Conservation (phyloP, 441 rosid genomes). For the Biscutella laevigata region DNA sequence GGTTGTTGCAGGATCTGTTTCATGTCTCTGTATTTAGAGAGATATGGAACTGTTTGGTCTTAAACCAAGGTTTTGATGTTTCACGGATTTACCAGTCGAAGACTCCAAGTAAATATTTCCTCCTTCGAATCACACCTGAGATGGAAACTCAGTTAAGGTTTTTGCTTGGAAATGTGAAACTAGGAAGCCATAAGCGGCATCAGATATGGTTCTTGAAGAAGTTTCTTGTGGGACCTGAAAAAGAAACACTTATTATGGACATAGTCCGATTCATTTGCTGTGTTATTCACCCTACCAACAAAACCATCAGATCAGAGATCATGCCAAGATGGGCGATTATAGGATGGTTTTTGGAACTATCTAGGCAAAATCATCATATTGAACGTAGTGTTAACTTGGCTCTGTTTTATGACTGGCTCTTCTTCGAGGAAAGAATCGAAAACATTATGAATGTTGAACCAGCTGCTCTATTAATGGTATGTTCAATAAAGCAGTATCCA, state of each 20-base stretch:
- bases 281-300: slow-evolving; percentile 60
- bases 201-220: slow-evolving; percentile 70
- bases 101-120: slow-evolving; percentile 59
- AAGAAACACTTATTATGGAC: slow-evolving; percentile 57
- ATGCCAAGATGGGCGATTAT: slow-evolving; percentile 85
- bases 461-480: slow-evolving; percentile 63
- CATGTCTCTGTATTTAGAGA: slow-evolving; percentile 58
- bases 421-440: slow-evolving; percentile 59
- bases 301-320: slow-evolving; percentile 50
- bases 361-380: slow-evolving; percentile 45
- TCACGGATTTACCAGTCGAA: slow-evolving; percentile 31
- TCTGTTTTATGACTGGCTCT: slow-evolving; percentile 81
- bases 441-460: slow-evolving; percentile 84
- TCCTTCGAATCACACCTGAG: slow-evolving; percentile 56
- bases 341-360: slow-evolving; percentile 66
- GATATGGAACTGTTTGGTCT: slow-evolving; percentile 54
- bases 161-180: slow-evolving; percentile 61
- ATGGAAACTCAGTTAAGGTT: slow-evolving; percentile 72
- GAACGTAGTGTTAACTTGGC: slow-evolving; percentile 60
- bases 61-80: slow-evolving; percentile 22
- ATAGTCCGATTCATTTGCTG: slow-evolving; percentile 77
- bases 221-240: slow-evolving; percentile 42
- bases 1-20: slow-evolving; percentile 66
- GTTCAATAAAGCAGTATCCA: slow-evolving; percentile 55
- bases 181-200: slow-evolving; percentile 67